Evolutionary conservation across 176 grass and related monocot genomes (phyloP).

Genomic region (Bromus sterilis): DNA sequence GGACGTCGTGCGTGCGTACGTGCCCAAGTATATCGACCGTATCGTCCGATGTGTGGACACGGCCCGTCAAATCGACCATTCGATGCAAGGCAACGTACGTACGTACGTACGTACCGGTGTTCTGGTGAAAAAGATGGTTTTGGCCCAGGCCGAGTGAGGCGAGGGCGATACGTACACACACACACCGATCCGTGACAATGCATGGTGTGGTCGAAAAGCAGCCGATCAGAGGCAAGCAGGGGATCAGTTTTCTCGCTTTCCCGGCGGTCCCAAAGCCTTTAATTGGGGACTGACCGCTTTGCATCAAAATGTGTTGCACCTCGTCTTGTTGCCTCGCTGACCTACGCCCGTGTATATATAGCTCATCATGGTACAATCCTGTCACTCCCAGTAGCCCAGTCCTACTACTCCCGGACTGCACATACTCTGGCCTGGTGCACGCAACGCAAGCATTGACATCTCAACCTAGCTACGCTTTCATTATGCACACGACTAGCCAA

Average conservation of each 20-base stretch:
- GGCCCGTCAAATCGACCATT: background rate
- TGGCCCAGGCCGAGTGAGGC: background rate
- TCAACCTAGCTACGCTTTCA: background rate
- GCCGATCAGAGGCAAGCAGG: conserved; percentile 3
- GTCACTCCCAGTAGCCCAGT: background rate
- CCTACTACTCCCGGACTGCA: background rate
- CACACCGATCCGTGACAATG: background rate
- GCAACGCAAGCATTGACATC: conserved; percentile 17
- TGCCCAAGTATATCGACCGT: background rate
- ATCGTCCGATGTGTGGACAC: background rate
- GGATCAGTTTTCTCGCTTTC: conserved; percentile 28
- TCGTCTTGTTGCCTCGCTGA: conserved; percentile 7
- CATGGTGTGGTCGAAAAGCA: conserved; percentile 1
- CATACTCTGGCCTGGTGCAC: background rate
- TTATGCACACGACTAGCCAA: background rate
- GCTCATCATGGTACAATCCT: background rate
- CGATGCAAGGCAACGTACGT: background rate
- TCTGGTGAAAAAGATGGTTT: background rate
- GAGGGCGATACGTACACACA: background rate
- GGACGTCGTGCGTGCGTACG: no score
- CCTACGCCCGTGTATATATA: background rate
- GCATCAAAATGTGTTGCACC: conserved; percentile 35
- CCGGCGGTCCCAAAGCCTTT: conserved; percentile 28
- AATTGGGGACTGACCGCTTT: background rate
- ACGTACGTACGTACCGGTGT: background rate